Conservation (phyloP, 1,284 basidiomycete species). For the Pascua guehoae region DNA sequence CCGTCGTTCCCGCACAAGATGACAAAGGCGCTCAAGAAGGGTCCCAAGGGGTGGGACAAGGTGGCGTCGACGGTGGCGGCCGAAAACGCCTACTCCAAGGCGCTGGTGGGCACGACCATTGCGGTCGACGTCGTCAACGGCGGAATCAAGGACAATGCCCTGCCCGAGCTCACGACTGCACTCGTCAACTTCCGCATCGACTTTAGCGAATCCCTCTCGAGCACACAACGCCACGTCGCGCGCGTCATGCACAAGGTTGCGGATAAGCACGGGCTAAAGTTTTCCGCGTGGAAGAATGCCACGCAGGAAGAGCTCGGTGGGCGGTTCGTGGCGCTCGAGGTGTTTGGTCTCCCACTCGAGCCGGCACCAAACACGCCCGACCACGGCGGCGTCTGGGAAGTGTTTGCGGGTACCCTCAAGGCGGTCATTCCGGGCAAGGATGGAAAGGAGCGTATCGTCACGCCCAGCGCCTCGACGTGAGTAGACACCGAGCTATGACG, state of each 20-base stretch:
- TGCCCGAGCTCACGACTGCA: constrained; percentile 37
- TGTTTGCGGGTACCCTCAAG: constrained; percentile 47
- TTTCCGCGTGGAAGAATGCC: constrained; percentile 11
- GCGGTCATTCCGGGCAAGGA: constrained; percentile 33
- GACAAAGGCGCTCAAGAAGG: constrained; percentile 30
- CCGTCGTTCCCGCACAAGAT: constrained; percentile 38
- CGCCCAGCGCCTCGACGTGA: constrained; percentile 37
- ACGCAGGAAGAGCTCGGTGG: constrained; percentile 1
- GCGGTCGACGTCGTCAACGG: constrained; percentile 45
- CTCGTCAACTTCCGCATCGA: constrained; percentile 48
- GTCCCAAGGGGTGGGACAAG: constrained; percentile 40
- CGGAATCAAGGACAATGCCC: constrained; percentile 39
- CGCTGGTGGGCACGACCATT: constrained; percentile 37
- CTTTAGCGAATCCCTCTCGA: constrained; percentile 37
- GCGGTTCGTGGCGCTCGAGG: constrained; percentile 32
- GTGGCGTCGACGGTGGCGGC: constrained; percentile 28
- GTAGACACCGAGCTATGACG: neutral
- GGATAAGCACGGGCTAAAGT: constrained; percentile 29
- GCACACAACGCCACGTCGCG: constrained; percentile 36
- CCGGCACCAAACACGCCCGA: constrained; percentile 44
- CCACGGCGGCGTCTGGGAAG: constrained; percentile 42
- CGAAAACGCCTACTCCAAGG: neutral
- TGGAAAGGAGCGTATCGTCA: constrained; percentile 37
- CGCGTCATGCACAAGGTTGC: constrained; percentile 29
- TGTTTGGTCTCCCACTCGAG: constrained; percentile 44